Base-by-base conservation (phyloP, 306 rosid species). In the Leucaena leucocephala region DNA sequence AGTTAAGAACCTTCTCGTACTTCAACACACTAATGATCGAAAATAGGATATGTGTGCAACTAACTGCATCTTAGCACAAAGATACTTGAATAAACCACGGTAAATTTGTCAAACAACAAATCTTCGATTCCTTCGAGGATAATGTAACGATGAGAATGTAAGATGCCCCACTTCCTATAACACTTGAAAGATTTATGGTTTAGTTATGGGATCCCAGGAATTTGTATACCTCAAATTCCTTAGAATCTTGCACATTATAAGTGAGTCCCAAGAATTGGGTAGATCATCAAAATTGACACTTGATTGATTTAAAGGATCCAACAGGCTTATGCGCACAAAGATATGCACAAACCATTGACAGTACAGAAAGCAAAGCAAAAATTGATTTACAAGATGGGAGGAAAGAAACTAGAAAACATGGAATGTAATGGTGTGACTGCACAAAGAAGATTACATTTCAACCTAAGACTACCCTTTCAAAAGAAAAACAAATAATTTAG, bases 361-460 rank as follows among this genome's bases (percentile, higher is more conserved):
- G 39, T 61, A 61, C 67, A 61, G 8, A 52, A 75, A 54, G 81
- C 54, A 71, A 42, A 46, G 38, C 44, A 43, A 50, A 70, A 62
- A 63, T n/a, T 73, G 68, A 71, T 65, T 71, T 63, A 27, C 82
- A 76, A 33, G 69, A 42, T 40, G 62, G 14, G 39, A 43, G 38
- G 48, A 59, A 73, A 54, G 43, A 76, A 80, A 71, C 80, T 80
- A 61, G 74, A 68, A 71, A 76, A 72, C 76, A 67, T 72, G 65
- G 74, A 68, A 67, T 27, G 44, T 57, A 71, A 71, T 75, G 35
- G 74, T 58, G 65, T 42, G 68, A 35, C 69, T 39, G 55, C 57
- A 65, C 73, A 76, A 48, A 76, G 73, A 78, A 79, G 77, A 63
- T 72, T 85, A 83, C 84, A 85, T 68, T 86, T 81, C 83, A 83